Percentiles rank a stretch among this genome's conserved stretches.
Evolutionary conservation across 768 basidiomycete genomes (phyloP).

Genomic region (Lentinula raphanica): DNA sequence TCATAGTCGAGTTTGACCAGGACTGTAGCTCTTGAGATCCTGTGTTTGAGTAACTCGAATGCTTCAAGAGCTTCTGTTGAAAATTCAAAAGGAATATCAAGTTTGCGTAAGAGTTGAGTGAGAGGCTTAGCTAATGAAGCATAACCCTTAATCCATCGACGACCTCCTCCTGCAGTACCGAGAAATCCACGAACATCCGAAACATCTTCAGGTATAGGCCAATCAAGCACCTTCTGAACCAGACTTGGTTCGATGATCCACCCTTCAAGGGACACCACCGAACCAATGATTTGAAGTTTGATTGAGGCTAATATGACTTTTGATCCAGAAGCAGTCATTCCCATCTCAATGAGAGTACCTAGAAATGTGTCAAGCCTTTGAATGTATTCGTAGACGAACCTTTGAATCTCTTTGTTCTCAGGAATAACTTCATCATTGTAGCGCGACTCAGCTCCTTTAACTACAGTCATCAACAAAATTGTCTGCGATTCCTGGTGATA

Average conservation of each 20-base stretch:
- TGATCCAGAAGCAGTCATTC: background rate
- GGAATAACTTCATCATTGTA: constrained; percentile 20
- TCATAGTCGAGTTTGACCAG: no score
- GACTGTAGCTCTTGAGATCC: no score
- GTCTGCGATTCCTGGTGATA: background rate
- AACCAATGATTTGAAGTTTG: background rate
- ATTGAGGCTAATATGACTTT: background rate
- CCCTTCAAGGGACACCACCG: background rate
- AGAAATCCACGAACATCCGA: background rate
- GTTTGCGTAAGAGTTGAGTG: background rate
- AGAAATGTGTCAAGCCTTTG: constrained; percentile 6
- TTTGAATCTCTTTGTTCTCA: constrained; percentile 18
- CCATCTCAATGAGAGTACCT: background rate
- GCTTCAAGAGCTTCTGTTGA: background rate
- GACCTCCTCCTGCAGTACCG: background rate
- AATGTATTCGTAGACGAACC: constrained; percentile 27
- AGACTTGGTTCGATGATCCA: background rate
- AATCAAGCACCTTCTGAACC: background rate
- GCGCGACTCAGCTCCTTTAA: constrained; percentile 18
- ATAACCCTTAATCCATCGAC: background rate
- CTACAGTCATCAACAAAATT: constrained; percentile 22
- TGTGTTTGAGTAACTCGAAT: no score
- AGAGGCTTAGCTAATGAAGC: background rate
- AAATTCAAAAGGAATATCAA: background rate
- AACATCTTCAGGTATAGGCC: background rate